Evolutionary conservation across 2,329 filamentous ascomycete genomes (phyloP), one percentile per base, ranked within the genome.

Genomic region (Claviceps africana): DNA sequence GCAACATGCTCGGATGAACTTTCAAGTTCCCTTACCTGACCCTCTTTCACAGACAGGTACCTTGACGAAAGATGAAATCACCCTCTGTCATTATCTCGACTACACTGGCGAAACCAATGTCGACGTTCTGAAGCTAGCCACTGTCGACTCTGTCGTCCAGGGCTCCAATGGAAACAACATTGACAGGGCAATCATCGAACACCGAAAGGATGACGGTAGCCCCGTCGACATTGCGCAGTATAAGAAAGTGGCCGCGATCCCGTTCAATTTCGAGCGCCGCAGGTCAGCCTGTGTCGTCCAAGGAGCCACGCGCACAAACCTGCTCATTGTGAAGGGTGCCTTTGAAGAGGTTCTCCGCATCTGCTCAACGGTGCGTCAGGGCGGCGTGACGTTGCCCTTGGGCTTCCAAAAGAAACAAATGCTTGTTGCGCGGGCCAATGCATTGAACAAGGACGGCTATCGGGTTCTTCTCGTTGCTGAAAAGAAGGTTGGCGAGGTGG

Each of bases 241-340:
- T 45, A 54, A 59, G n/a, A 60, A 58, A 37, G 35, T 59, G 4
- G 54, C 54, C 17, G 57, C 56, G 1, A 58, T 62, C 25, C 60
- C 60, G 2, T 62, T 62, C 35, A 60, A 59, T 7, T 62, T 62
- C 48, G 61, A 62, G 31, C 58, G 60, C 10, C 61, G 59, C 22
- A 54, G 60, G 8, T 58, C 60, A 4, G 54, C 56, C 15, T 58
- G 57, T 47, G 50, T 62, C 15, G 56, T 62, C 43, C 54, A 55
- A 17, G 61, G 59, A 3, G 48, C 51, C 6, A 61, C 58, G 1
- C 54, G 58, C 17, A 52, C 56, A 9, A 57, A 61, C 25, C 57
- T 65, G 51, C 56, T 64, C 22, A 61, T 64, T 13, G 61, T 60
- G 54, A 64, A 63, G 42, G 62, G 62, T 30, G 61, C 59, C 2